Evolutionary conservation across 2,329 filamentous ascomycete genomes (phyloP).

Genomic region (Venturia carpophila): DNA sequence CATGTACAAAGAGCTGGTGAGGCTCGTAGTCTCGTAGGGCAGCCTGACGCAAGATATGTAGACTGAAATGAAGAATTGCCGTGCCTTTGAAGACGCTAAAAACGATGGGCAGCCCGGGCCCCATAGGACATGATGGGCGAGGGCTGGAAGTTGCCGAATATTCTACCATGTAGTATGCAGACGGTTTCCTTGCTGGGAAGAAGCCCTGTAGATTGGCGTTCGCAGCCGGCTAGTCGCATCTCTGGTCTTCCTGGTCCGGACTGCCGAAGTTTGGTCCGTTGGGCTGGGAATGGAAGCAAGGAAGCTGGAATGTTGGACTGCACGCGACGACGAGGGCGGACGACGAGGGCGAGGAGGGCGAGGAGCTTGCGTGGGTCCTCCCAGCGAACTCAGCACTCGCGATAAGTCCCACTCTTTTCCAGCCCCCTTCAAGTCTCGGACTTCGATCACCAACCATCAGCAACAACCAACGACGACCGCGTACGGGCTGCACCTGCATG

Average conservation of each 20-base stretch:
- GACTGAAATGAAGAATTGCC: neutral
- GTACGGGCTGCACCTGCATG: too few relatives aligned
- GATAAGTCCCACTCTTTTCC: too few relatives aligned
- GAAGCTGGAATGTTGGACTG: neutral
- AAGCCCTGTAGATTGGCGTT: neutral
- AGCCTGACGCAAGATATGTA: neutral
- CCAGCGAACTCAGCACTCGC: too few relatives aligned
- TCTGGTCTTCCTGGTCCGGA: neutral
- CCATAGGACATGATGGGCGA: neutral
- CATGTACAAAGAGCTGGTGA: neutral
- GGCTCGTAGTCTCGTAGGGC: neutral
- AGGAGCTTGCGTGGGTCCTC: neutral
- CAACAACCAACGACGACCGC: too few relatives aligned
- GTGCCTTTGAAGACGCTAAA: neutral
- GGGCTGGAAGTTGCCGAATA: neutral
- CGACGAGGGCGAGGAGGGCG: neutral
- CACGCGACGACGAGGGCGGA: too few relatives aligned
- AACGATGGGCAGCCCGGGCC: neutral
- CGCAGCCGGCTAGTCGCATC: neutral
- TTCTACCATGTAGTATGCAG: too few relatives aligned
- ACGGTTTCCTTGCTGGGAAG: neutral
- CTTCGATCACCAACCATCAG: neutral
- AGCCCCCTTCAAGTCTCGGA: neutral
- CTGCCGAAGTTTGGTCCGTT: neutral
- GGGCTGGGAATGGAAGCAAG: neutral